A percentile compares a stretch with the other conserved stretches of the same genome.
phyloP scores from a whole-genome alignment of 2,329 filamentous ascomycete genomes.

The Colletotrichum horii region DNA sequence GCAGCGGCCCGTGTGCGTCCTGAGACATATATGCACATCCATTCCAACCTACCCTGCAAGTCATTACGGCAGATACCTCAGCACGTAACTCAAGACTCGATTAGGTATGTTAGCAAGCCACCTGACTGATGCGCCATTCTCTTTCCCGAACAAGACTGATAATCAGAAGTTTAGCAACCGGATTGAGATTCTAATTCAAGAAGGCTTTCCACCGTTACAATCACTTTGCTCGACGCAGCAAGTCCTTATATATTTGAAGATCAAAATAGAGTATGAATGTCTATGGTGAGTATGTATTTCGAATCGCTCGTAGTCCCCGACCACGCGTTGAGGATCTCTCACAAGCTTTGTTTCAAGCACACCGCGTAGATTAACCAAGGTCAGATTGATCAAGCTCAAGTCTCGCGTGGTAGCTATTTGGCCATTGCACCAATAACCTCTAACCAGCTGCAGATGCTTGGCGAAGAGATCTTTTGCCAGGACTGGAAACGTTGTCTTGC shows the following conservation, averaged over 20 bases:
- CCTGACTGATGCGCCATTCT: not conserved
- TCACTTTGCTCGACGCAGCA: no score
- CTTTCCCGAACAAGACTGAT: not conserved
- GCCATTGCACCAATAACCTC: rapidly evolving
- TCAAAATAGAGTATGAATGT: not conserved
- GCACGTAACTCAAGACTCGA: not conserved
- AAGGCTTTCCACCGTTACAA: no score
- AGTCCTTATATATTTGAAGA: no score
- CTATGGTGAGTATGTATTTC: rapidly evolving
- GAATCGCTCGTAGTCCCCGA: not conserved
- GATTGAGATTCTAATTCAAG: no score
- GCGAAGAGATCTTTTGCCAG: not conserved
- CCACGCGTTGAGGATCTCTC: not conserved
- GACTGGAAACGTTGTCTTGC: not conserved
- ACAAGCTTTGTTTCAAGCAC: rapidly evolving
- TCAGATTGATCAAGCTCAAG: not conserved
- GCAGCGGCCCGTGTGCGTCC: not conserved
- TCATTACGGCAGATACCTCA: not conserved
- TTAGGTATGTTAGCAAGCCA: not conserved
- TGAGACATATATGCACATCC: not conserved
- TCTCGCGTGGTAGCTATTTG: not conserved
- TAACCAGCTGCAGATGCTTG: not conserved
- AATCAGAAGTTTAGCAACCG: no score
- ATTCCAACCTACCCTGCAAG: not conserved
- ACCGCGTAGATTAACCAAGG: not conserved